Evolutionary conservation across 2,329 filamentous ascomycete species (phyloP).

Genomic region (Colletotrichum magnum): DNA sequence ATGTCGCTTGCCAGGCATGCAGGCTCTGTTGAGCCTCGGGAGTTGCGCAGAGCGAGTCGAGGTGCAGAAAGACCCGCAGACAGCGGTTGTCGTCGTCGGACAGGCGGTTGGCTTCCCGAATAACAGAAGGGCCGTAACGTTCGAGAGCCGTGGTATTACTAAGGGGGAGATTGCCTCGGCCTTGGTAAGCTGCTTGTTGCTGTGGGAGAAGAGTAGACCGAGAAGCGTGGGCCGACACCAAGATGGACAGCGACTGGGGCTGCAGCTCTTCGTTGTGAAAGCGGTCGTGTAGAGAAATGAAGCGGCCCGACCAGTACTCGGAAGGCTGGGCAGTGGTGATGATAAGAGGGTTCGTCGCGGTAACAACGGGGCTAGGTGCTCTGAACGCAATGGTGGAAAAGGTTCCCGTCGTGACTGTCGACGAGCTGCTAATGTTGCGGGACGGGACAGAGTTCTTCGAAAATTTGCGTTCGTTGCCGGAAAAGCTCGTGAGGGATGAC

Average conservation of each 20-base stretch:
- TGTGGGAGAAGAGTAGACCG: conserved; percentile 17
- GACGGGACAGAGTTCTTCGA: conserved; percentile 13
- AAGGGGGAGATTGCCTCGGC: conserved; percentile 32
- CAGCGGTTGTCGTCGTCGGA: conserved; percentile 37
- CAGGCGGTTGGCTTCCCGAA: conserved; percentile 18
- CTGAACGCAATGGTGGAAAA: conserved; percentile 29
- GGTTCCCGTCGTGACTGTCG: conserved; percentile 22
- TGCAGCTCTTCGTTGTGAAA: conserved; percentile 55
- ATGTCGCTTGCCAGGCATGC: conserved; percentile 63
- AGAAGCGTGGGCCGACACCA: conserved; percentile 32
- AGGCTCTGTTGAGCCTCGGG: conserved; percentile 64
- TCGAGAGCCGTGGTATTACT: conserved; percentile 38
- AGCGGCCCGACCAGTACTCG: conserved; percentile 75
- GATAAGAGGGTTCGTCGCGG: conserved; percentile 37
- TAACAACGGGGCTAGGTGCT: conserved; percentile 4
- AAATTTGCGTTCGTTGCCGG: conserved; percentile 26
- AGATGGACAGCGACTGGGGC: conserved; percentile 15
- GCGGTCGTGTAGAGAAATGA: conserved; percentile 69
- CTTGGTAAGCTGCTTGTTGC: conserved; percentile 19
- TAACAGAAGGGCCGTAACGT: conserved; percentile 12
- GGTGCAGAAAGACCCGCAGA: conserved; percentile 57
- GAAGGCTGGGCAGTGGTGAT: conserved; percentile 61
- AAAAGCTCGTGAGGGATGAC: conserved; percentile 27
- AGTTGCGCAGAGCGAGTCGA: conserved; percentile 63
- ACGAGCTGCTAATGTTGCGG: conserved; percentile 38